Evolutionary conservation across 352 stramenopile genomes (phyloP), one percentile per base, ranked within the genome.

Genomic region (Phytophthora quininea): DNA sequence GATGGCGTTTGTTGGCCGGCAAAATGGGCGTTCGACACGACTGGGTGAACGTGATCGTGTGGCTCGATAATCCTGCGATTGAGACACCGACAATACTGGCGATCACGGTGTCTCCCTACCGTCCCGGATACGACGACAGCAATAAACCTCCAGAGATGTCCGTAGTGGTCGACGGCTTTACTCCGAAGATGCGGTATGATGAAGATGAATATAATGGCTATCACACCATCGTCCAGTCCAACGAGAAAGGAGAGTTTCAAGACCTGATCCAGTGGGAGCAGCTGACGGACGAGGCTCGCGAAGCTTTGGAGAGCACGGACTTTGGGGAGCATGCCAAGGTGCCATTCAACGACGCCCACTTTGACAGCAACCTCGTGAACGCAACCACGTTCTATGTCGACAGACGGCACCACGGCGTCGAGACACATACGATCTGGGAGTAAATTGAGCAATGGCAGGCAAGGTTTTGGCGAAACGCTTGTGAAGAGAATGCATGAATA

Each of bases 401-500:
- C 37, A 43, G 37, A 14, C 37, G 7, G 7, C 7, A 43, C 37
- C 37, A 43, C 12, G 7, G 37, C 37, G 12, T 43, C 12, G 19
- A 24, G 19, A 24, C 19, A 24, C 19, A 24, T 24, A 24, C 19
- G 19, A 24, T 24, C 19, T 24, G 19, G 19, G 19, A 24, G 19
- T 24, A 24, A 24, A 24, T 24, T 24, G 19, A 24, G 19, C 19
- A 24, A 24, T 24, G 19, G 19, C 19, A 24, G 19, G 19, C 19
- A 24, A 24, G 19, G 19, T 24, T 24, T 24, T 24, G 19, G 19
- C 19, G 19, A 24, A 24, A 24, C 19, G 7, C 7, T 43, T 8
- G 15, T 47, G 40, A 24, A 47, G 40, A 47, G 40, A 24, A 47
- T 49, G 43, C 43, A 49, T 49, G 43, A 49, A 49, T 49, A 49